These are phyloP conservation scores for Fraxinus latifolia DNA, from an alignment of 305 asterid genomes.

Conservation along the genomic window DNA sequence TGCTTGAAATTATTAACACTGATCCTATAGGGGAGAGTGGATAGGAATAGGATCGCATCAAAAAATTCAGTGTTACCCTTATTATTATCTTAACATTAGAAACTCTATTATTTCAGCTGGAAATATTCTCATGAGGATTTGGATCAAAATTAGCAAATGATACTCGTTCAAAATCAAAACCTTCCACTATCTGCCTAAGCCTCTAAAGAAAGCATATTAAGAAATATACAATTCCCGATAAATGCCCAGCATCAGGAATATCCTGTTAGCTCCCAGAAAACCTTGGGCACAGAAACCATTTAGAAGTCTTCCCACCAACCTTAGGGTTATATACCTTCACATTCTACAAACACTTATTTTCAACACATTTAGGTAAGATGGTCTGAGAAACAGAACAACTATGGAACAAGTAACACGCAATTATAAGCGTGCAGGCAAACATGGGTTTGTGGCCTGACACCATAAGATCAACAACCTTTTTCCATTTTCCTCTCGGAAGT, in stretches of 20 bases:
- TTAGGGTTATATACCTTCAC: background rate
- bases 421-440: background rate
- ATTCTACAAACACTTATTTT: background rate
- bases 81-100: background rate
- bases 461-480: too few species aligned
- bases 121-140: background rate
- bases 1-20: background rate
- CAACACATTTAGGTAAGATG: background rate
- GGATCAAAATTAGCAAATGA: background rate
- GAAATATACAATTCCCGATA: background rate
- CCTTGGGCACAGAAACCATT: background rate
- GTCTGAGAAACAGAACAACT: background rate
- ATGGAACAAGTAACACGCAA: background rate
- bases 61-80: background rate
- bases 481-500: too few species aligned
- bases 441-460: too few species aligned
- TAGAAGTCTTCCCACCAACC: background rate
- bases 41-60: background rate
- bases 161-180: background rate
- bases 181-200: background rate
- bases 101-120: background rate
- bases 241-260: background rate
- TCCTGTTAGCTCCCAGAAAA: background rate
- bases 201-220: background rate
- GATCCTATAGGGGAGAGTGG: background rate